phyloP scores from a whole-genome alignment of 345 rosid genomes.

The Brassica cretica region DNA sequence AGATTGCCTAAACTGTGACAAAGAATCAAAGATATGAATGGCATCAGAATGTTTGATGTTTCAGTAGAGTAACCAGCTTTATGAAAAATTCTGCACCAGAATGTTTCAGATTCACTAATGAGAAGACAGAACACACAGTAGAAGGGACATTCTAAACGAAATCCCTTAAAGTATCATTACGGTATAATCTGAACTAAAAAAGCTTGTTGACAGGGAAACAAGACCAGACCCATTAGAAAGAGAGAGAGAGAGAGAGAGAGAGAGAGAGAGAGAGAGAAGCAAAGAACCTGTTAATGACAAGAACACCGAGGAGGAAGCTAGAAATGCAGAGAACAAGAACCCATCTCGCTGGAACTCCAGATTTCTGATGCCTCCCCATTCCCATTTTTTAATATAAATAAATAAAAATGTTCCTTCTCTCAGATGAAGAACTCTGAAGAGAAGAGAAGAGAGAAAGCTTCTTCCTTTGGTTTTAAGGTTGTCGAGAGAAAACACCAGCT shows the following conservation, averaged over 20 bases:
- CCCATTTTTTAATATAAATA: conserved; percentile 5
- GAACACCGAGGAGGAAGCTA: conserved; percentile 69
- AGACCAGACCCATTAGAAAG: not conserved
- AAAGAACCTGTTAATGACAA: conserved; percentile 38
- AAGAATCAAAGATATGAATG: conserved; percentile 3
- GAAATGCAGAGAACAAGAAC: conserved; percentile 58
- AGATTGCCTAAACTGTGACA: not conserved
- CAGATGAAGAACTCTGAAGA: not conserved
- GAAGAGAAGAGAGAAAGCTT: conserved; percentile 16
- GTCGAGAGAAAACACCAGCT: conserved; percentile 33
- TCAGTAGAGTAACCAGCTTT: not conserved
- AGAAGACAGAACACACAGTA: not conserved
- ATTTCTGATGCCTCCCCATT: conserved; percentile 42
- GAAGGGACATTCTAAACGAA: conserved; percentile 2
- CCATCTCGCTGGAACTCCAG: conserved; percentile 56
- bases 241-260: no score
- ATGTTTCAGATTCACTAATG: conserved; percentile 33
- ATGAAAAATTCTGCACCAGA: conserved; percentile 17
- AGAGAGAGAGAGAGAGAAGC: no score
- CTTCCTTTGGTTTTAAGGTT: conserved; percentile 39
- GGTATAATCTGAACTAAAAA: not conserved
- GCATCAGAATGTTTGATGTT: not conserved
- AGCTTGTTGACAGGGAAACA: not conserved
- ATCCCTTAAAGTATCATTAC: conserved; percentile 15
- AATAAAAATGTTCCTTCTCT: not conserved